Evolutionary conservation across 2,329 filamentous ascomycete genomes (phyloP).

Genomic region (Helicocarpus griseus): DNA sequence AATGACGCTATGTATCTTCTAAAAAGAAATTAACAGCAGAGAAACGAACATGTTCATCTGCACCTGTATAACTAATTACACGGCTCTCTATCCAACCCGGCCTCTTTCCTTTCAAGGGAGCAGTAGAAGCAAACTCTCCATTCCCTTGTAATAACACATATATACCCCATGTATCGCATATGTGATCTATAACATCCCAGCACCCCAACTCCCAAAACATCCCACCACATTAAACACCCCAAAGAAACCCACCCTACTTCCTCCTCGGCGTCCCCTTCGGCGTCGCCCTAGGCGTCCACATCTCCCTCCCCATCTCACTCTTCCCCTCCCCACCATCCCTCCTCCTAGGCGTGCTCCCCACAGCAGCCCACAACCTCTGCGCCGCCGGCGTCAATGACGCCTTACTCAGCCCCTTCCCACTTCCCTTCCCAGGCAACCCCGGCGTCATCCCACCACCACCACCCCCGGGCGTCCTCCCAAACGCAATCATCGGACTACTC

Average conservation of each 20-base stretch:
- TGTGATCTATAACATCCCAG: background rate
- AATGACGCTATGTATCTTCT: too few relatives aligned
- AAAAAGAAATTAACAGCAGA: too few relatives aligned
- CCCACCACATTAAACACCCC: too few relatives aligned
- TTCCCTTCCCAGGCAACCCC: too few relatives aligned
- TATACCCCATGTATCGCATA: too few relatives aligned
- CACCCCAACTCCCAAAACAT: background rate
- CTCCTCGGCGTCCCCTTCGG: conserved; percentile 18
- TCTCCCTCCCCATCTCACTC: conserved; percentile 22
- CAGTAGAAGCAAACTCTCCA: too few relatives aligned
- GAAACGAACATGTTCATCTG: too few relatives aligned
- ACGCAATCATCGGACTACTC: conserved; percentile 30
- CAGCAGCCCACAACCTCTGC: conserved; percentile 30
- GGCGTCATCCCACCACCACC: conserved; percentile 9
- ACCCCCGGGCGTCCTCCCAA: conserved; percentile 8
- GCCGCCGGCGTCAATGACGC: conserved; percentile 36
- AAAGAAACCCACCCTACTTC: conserved; percentile 11
- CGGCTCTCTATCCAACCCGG: too few relatives aligned
- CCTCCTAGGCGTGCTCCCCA: conserved; percentile 27
- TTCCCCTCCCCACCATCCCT: conserved; percentile 2
- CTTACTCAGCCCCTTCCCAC: conserved; percentile 7
- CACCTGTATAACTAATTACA: too few relatives aligned
- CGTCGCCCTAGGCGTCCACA: conserved; percentile 27
- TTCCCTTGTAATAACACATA: background rate
- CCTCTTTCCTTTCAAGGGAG: too few relatives aligned